Base-by-base conservation (phyloP, 352 stramenopile species). In the Globisporangium recalcitrans region DNA sequence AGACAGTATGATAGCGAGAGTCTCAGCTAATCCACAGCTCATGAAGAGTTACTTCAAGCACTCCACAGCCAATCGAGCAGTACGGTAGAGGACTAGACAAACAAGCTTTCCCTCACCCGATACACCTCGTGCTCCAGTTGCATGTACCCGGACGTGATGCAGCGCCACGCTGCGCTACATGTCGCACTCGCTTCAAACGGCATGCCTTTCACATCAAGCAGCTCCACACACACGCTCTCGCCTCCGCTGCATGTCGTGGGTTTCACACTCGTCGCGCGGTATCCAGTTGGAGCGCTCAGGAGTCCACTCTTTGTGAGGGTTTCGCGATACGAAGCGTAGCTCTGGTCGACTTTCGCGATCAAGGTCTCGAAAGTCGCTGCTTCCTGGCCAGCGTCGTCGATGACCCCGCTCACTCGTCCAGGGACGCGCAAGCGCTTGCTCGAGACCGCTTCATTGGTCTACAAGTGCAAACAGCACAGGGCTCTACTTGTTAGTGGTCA, bases 61-160 rank as follows among this genome's bases (percentile, higher is more conserved):
- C 10, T 8, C 29, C 6, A 34, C 29, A 34, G 10, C 6, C 29
- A 34, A 34, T 34, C 10, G 29, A 34, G 10, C 29, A 8, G 10
- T 5, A 34, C 6, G 29, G 10, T 34, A 34, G 29, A 34, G 29
- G 11, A 19, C 7, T 31, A 32, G 11, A 26, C 4, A 44, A 2
- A 31, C 19, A 52, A n/a, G 46, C n/a, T 6, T 49, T 13, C 16
- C 58, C 61, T 24, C 57, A 76, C 70, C 29, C 56, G 32, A 40
- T 71, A 76, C 9, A 76, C 27, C 11, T 69, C 52, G 32, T 76
- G 66, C 26, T 76, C 62, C 13, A 76, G 32, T 22, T 73, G 66
- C 67, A 76, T 71, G 57, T 69, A 73, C 2, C 66, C 70, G 3
- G 56, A 63, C 47, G 70, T 72, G 58, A 77, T 74, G 38, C 61